phyloP scores from a whole-genome alignment of 2,329 filamentous ascomycete genomes.

The Xylaria sp. region DNA sequence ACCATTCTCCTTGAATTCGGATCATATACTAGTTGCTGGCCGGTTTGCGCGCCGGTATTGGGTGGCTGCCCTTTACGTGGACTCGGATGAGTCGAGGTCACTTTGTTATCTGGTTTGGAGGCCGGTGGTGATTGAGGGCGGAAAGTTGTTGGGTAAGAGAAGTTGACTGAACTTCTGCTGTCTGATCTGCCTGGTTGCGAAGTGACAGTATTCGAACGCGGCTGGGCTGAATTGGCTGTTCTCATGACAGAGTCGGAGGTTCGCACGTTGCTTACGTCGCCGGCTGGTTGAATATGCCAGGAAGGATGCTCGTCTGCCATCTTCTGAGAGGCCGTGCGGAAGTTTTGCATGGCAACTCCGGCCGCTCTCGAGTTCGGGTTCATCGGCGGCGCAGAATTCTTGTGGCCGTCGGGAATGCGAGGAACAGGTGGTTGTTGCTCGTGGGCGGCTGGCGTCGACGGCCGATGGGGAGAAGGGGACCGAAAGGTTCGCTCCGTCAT shows the following conservation, averaged over 20 bases:
- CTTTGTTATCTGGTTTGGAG: conserved; percentile 38
- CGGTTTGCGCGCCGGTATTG: conserved; percentile 33
- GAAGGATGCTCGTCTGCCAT: conserved; percentile 56
- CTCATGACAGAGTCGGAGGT: conserved; percentile 58
- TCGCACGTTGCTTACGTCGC: conserved; percentile 59
- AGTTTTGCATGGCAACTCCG: conserved; percentile 59
- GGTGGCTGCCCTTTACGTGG: conserved; percentile 42
- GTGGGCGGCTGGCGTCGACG: conserved; percentile 51
- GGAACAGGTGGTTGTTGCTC: conserved; percentile 78
- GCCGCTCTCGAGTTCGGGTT: conserved; percentile 56
- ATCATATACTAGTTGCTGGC: conserved; percentile 66
- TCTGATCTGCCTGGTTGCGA: conserved; percentile 57
- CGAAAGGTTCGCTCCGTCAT: conserved; percentile 93
- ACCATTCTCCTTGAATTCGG: conserved; percentile 74
- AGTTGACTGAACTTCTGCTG: conserved; percentile 66
- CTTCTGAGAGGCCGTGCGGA: conserved; percentile 66
- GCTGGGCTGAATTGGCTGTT: conserved; percentile 51
- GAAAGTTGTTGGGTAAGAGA: conserved; percentile 65
- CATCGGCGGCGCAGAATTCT: conserved; percentile 42
- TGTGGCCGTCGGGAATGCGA: conserved; percentile 65
- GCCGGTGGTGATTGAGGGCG: conserved; percentile 56
- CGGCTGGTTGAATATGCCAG: conserved; percentile 62
- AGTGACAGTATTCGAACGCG: conserved; percentile 36
- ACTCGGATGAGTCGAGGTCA: conserved; percentile 35
- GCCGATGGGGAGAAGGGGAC: conserved; percentile 72